phyloP scores from a whole-genome alignment of 805 yeast genomes.

The Blastobotrys robertii region DNA sequence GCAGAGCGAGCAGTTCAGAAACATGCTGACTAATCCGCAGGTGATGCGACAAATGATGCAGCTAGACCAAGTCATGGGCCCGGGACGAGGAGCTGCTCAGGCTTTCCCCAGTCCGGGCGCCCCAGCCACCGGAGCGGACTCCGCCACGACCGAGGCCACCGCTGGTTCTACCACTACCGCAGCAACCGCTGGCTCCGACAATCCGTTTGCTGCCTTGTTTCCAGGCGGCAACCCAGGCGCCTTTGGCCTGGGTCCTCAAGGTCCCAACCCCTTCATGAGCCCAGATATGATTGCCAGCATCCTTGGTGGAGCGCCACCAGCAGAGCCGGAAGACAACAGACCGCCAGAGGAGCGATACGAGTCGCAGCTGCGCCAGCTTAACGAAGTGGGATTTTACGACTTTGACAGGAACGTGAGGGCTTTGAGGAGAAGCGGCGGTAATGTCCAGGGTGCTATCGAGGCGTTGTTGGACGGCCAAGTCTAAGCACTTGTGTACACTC shows the following conservation, averaged over 20 bases:
- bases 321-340: conserved; percentile 43
- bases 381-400: conserved; percentile 82
- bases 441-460: conserved; percentile 94
- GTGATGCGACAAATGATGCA: conserved; percentile 41
- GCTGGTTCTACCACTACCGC: background rate
- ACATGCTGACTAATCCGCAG: conserved; percentile 74
- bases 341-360: conserved; percentile 79
- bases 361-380: conserved; percentile 59
- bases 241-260: conserved; percentile 7
- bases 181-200: conserved; percentile 10
- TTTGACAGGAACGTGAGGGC: conserved; percentile 90
- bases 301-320: conserved; percentile 21
- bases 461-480: conserved; percentile 59
- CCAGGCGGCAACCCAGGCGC: conserved; percentile 4
- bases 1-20: conserved; percentile 75
- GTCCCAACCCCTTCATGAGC: conserved; percentile 11
- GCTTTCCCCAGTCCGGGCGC: conserved; percentile 14
- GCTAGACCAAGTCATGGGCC: conserved; percentile 44
- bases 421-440: conserved; percentile 90
- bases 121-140: conserved; percentile 7
- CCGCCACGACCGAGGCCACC: conserved; percentile 5
- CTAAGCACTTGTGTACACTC: too few species aligned
- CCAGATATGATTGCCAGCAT: background rate
- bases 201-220: conserved; percentile 9
- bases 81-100: conserved; percentile 25